Conservation (phyloP, 495 filamentous ascomycete genomes). For the Podospora pseudoanserina region DNA sequence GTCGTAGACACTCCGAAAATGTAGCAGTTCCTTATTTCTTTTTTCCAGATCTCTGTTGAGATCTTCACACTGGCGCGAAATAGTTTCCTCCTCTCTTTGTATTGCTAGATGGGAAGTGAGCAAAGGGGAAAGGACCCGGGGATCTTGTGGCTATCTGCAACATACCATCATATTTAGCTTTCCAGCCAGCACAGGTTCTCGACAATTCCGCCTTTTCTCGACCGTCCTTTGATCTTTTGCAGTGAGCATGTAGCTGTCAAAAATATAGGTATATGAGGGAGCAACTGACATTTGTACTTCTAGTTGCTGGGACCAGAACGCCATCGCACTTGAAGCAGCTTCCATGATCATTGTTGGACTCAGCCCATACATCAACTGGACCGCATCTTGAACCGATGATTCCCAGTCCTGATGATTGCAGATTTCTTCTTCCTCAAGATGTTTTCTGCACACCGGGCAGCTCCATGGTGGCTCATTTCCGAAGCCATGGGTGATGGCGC, state of each 20-base stretch:
- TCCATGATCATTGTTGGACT: constrained; percentile 85
- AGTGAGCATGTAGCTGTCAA: neutral
- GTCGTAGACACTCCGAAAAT: neutral
- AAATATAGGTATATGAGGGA: neutral
- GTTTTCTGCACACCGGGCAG: constrained; percentile 80
- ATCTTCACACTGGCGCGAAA: neutral
- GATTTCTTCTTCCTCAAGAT: constrained; percentile 63
- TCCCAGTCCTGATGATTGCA: constrained; percentile 94
- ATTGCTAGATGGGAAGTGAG: neutral
- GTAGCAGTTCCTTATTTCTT: neutral
- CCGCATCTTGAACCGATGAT: constrained; percentile 51
- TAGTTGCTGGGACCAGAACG: constrained; percentile 89
- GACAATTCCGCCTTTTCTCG: constrained; percentile 21
- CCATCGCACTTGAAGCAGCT: constrained; percentile 76
- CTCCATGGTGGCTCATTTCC: constrained; percentile 51
- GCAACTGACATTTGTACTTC: constrained; percentile 76
- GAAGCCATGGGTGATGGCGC: constrained; percentile 66
- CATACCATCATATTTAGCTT: neutral
- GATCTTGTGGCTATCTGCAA: neutral
- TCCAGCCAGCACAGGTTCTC: neutral
- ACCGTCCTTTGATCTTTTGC: constrained; percentile 54
- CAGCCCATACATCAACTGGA: constrained; percentile 66
- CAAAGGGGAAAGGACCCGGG: neutral
- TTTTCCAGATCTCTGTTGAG: neutral
- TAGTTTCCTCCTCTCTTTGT: neutral